A percentile compares a stretch with the other conserved stretches of the same genome.
Conservation (phyloP, 371 early-diverging fungal species). For the Apophysomyces trapeziformis region DNA sequence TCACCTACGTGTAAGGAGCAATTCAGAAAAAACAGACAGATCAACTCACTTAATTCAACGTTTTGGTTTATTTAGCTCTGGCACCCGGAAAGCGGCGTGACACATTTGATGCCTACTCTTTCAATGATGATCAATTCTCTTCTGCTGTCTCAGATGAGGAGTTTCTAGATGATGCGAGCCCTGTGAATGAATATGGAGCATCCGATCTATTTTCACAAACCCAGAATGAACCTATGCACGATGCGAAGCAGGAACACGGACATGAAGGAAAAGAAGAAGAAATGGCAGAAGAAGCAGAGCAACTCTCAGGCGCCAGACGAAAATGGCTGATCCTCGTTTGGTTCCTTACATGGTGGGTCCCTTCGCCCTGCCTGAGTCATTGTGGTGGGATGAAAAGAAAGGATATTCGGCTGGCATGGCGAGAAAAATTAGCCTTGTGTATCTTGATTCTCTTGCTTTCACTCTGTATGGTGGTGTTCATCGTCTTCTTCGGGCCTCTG, state of each 20-base stretch:
- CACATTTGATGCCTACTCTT: conserved; percentile 36
- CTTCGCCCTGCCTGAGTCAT: conserved; percentile 61
- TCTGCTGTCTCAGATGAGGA: conserved; percentile 41
- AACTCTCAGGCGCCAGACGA: conserved; percentile 51
- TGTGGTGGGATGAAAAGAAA: conserved; percentile 77
- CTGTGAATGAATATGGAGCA: conserved; percentile 26
- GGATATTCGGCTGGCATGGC: conserved; percentile 89
- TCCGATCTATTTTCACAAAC: conserved; percentile 27
- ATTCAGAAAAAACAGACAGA: background rate
- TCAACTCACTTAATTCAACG: background rate
- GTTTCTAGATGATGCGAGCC: conserved; percentile 27
- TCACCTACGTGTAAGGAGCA: conserved; percentile 20
- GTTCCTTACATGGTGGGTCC: conserved; percentile 90
- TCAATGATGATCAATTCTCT: conserved; percentile 41
- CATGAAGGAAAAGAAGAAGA: conserved; percentile 15
- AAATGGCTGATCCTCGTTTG: conserved; percentile 87
- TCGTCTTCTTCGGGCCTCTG: conserved; percentile 82
- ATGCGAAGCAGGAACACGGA: conserved; percentile 34
- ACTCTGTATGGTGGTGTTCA: conserved; percentile 50
- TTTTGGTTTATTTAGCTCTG: background rate
- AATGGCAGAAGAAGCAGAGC: conserved; percentile 18
- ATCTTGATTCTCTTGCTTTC: conserved; percentile 70
- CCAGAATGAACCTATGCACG: conserved; percentile 15
- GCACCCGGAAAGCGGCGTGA: conserved; percentile 20
- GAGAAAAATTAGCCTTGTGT: conserved; percentile 84